These are phyloP conservation scores for Nothomitra cinnamomea DNA, from an alignment of 2,329 filamentous ascomycete genomes.

Conservation along the genomic window DNA sequence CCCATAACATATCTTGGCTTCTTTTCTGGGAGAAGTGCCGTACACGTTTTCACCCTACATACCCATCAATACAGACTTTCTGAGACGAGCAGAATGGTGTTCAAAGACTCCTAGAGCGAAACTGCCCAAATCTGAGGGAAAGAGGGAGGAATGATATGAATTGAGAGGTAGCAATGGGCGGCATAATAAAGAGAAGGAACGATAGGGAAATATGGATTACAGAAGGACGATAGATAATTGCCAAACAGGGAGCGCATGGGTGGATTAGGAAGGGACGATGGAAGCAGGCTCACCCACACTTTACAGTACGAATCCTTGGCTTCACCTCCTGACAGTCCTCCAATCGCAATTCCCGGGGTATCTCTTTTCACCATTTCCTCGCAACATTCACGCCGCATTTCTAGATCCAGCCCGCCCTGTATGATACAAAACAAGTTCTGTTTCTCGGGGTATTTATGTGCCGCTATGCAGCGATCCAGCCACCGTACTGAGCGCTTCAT, in stretches of 20 bases:
- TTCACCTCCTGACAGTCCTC: constrained; percentile 85
- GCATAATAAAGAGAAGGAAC: no score
- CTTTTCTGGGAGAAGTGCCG: constrained; percentile 62
- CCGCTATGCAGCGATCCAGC: constrained; percentile 86
- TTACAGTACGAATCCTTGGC: constrained; percentile 84
- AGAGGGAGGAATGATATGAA: no score
- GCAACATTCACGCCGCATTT: constrained; percentile 71
- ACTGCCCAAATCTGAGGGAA: no score
- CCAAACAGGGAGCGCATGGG: background rate
- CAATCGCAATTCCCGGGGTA: constrained; percentile 93
- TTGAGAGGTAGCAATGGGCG: no score
- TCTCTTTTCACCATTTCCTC: constrained; percentile 73
- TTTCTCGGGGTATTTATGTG: constrained; percentile 62
- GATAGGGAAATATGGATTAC: no score
- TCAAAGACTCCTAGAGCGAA: no score
- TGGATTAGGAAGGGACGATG: background rate
- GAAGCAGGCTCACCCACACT: constrained; percentile 32
- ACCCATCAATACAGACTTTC: background rate
- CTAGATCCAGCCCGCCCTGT: constrained; percentile 81
- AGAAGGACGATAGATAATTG: constrained; percentile 3
- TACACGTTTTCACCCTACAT: constrained; percentile 58
- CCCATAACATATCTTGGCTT: constrained; percentile 99
- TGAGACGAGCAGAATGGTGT: no score
- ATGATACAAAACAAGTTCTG: constrained; percentile 99
- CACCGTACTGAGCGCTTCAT: constrained; percentile 91